A percentile compares a stretch with the other conserved stretches of the same genome.
phyloP scores from a whole-genome alignment of 805 yeast species.

The Pichia sporocuriosa region DNA sequence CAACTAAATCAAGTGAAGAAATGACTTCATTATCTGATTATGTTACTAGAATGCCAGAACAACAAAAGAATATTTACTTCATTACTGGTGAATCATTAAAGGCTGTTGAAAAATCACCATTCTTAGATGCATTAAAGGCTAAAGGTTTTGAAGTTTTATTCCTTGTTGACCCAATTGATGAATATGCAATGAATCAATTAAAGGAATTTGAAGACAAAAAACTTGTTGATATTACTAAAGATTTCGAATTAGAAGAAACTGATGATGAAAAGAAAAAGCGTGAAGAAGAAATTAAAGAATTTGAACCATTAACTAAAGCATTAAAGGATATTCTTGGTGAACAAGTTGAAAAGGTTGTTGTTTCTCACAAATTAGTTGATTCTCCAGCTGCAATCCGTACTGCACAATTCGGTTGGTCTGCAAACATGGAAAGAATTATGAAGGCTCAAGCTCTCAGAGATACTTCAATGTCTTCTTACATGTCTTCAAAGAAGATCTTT shows the following conservation, averaged over 20 bases:
- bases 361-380: constrained; percentile 93
- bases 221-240: constrained; percentile 98
- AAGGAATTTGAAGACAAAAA: constrained; percentile 99
- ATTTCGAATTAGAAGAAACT: constrained; percentile 96
- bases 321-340: constrained; percentile 97
- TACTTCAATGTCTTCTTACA: constrained; percentile 97
- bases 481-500: constrained; percentile 98
- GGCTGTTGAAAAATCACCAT: constrained; percentile 98
- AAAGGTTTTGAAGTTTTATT: constrained; percentile 97
- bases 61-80: constrained; percentile 98
- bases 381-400: constrained; percentile 99
- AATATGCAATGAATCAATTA: constrained; percentile 98
- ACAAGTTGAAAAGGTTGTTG: constrained; percentile 98
- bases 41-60: constrained; percentile 99
- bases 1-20: constrained; percentile 94
- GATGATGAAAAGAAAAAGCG: constrained; percentile 95
- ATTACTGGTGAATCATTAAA: constrained; percentile 98
- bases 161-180: constrained; percentile 99
- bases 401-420: constrained; percentile 99
- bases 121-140: constrained; percentile 96
- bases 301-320: constrained; percentile 89
- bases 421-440: constrained; percentile 99
- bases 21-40: constrained; percentile 91
- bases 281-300: constrained; percentile 89
- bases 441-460: constrained; percentile 99